Conservation (phyloP, 2,329 filamentous ascomycete genomes). For the Phoma sp. region DNA sequence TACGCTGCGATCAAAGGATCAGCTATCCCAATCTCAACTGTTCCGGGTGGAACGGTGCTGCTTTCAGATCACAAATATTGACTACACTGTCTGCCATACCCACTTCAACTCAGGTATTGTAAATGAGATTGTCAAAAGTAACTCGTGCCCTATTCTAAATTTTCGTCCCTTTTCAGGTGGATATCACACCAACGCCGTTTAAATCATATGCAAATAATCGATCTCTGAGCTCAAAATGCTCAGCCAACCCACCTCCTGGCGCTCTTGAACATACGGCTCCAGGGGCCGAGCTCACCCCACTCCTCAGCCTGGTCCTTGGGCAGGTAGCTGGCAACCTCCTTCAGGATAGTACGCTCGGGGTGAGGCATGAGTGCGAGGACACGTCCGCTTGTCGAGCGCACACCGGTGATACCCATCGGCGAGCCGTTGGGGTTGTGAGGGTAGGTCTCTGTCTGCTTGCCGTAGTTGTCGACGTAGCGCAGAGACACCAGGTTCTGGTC, state of each 20-base stretch:
- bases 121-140: too few species aligned
- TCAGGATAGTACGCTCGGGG: conserved; percentile 86
- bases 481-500: conserved; percentile 74
- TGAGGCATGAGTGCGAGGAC: conserved; percentile 93
- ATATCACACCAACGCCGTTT: conserved; percentile 15
- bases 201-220: conserved; percentile 4
- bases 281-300: conserved; percentile 84
- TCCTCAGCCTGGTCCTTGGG: conserved; percentile 65
- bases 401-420: conserved; percentile 79
- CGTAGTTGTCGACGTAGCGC: conserved; percentile 84
- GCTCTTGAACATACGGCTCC: conserved; percentile 85
- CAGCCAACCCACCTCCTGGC: conserved; percentile 85
- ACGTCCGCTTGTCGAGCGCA: conserved; percentile 76
- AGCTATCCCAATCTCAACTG: too few species aligned
- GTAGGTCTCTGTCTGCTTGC: conserved; percentile 77
- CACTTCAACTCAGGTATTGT: too few species aligned
- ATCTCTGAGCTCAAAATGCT: not conserved
- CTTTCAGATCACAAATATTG: too few species aligned
- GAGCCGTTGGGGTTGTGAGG: conserved; percentile 91
- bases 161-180: conserved; percentile 17
- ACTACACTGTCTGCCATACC: too few species aligned
- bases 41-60: too few species aligned
- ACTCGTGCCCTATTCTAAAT: not conserved
- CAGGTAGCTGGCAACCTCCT: conserved; percentile 77
- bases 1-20: too few species aligned